Base-by-base conservation (phyloP, 768 basidiomycete species). In the Hysterangium stoloniferum region DNA sequence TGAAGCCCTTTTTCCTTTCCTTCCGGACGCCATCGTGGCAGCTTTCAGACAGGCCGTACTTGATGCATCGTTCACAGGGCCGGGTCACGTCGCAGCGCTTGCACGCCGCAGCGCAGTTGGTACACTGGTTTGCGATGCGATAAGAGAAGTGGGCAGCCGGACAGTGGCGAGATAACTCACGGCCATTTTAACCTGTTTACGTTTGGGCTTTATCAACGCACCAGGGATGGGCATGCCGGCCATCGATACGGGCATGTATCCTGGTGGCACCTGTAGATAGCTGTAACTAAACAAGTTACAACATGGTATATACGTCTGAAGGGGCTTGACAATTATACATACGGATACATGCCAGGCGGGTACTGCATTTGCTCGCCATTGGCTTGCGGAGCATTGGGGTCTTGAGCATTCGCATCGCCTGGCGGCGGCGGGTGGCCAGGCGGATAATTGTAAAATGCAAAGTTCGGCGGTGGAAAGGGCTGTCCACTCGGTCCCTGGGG, bases 21-120 rank as follows among this genome's bases (percentile, higher is more conserved):
- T 84, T 84, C 54, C 82, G 68, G 15, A 73, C 66, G 1, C 80
- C 79, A 56, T 84, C 80, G 2, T 72, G 56, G 56, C 81, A 84
- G n/a, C 70, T 64, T 24, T 74, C 69, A 11, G 72, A 71, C 29
- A 81, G 68, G 3, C 78, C 79, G 57, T 82, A 82, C 62, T 81
- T 82, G 53, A 74, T 59, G 56, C 81, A 84, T 25, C 81, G 73
- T 48, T 76, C 74, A 62, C 81, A 84, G 2, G 81, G 81, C 37
- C 81, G 76, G 4, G 66, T 64, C 31, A 79, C 77, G 56, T 78
- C 76, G 44, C 76, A 78, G 19, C 77, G 72, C 61, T 78, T 78
- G 61, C 76, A 78, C 7, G 76, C 76, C 20, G 68, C 67, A 9
- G 78, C 78, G 54, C 76, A 78, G 53, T 78, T 79, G 0, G 77